A percentile compares a stretch with the other conserved stretches of the same genome.
phyloP scores from a whole-genome alignment of 441 rosid genomes.

The Gossypium trilobum region DNA sequence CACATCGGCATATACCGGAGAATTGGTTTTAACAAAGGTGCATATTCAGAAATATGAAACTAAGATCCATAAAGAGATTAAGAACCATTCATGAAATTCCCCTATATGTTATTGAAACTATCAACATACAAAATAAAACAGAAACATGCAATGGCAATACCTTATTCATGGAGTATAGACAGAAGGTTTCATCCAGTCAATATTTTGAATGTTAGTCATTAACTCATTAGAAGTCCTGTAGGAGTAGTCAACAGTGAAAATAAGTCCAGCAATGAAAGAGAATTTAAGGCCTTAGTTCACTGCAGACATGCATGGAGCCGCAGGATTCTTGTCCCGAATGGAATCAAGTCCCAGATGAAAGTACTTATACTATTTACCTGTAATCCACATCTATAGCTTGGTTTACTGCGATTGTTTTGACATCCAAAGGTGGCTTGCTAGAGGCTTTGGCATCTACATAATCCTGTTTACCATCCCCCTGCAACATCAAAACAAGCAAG shows the following conservation, averaged over 20 bases:
- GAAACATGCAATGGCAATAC: background rate
- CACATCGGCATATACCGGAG: background rate
- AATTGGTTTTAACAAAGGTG: background rate
- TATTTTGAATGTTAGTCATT: background rate
- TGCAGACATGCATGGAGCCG: no score
- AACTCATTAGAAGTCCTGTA: constrained; percentile 12
- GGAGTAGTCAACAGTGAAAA: background rate
- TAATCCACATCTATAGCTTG: constrained; percentile 12
- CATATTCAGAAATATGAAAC: background rate
- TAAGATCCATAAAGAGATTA: no score
- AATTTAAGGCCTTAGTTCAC: background rate
- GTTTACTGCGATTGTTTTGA: background rate
- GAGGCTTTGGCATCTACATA: constrained; percentile 9
- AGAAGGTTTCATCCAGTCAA: constrained; percentile 2
- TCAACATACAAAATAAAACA: background rate
- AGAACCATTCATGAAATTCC: background rate
- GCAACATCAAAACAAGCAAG: constrained; percentile 12
- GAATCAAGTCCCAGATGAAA: background rate
- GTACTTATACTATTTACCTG: constrained; percentile 12
- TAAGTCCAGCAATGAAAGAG: background rate
- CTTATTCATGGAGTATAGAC: constrained; percentile 12
- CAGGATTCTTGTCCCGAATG: background rate
- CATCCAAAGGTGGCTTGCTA: constrained; percentile 14
- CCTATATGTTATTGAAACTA: background rate
- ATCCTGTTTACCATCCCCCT: constrained; percentile 13